phyloP scores from a whole-genome alignment of 2,329 filamentous ascomycete species.

The Aspergillus uvarum region DNA sequence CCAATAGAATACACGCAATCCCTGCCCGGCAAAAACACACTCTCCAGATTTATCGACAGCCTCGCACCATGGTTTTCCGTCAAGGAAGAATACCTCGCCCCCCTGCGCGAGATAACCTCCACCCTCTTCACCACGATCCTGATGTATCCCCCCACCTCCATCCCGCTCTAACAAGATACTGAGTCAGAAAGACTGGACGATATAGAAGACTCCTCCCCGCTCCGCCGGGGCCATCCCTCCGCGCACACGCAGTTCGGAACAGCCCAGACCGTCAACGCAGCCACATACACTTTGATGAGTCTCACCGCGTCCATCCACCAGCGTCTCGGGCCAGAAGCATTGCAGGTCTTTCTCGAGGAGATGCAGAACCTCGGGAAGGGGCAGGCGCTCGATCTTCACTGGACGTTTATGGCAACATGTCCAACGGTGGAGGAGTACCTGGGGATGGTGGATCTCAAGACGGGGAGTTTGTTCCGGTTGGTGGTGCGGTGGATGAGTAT shows the following conservation, averaged over 20 bases:
- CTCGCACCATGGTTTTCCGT: constrained; percentile 7
- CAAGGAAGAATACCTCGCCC: neutral
- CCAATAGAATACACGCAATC: constrained; percentile 8
- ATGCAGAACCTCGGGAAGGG: constrained; percentile 16
- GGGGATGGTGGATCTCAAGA: constrained; percentile 30
- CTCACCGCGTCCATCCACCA: too few species aligned
- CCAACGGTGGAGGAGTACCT: constrained; percentile 27
- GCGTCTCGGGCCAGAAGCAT: neutral
- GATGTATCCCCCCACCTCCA: constrained; percentile 5
- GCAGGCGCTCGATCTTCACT: constrained; percentile 25
- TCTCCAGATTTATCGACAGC: constrained; percentile 4
- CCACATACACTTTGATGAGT: constrained; percentile 35
- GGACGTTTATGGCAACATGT: constrained; percentile 16
- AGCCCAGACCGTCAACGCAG: constrained; percentile 48
- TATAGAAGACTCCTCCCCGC: constrained; percentile 45
- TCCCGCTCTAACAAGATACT: too few species aligned
- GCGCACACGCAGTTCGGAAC: constrained; percentile 47
- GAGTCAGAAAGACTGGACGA: constrained; percentile 45
- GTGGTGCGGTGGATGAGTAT: constrained; percentile 16
- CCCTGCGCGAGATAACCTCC: neutral
- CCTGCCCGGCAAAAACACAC: constrained; percentile 11
- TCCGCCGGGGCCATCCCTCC: constrained; percentile 45
- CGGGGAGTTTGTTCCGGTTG: constrained; percentile 24
- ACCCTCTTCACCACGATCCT: constrained; percentile 10
- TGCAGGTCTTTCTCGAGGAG: constrained; percentile 1